Evolutionary conservation across 2,329 filamentous ascomycete genomes (phyloP).

Genomic region (Trichoderma guizhouense): DNA sequence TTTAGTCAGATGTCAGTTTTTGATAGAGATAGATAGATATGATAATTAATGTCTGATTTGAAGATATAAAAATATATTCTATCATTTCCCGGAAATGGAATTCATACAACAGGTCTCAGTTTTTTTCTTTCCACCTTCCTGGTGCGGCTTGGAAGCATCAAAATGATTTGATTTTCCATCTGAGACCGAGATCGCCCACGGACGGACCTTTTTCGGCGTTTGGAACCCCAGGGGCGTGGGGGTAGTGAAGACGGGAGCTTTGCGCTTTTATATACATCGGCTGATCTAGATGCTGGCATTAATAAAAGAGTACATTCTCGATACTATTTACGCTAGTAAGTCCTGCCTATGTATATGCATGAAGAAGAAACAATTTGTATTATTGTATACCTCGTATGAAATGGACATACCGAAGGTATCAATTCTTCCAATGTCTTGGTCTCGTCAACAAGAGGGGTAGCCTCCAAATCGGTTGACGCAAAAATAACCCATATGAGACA

Average conservation of each 20-base stretch:
- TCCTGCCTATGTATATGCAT: background rate
- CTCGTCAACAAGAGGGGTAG: background rate
- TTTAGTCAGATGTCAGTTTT: background rate
- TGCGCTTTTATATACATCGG: background rate
- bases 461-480: background rate
- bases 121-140: background rate
- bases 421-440: background rate
- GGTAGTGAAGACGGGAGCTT: background rate
- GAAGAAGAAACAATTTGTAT: background rate
- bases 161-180: slow-evolving; percentile 2
- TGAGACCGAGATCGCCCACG: background rate
- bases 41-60: too few relatives aligned
- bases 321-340: background rate
- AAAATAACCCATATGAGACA: background rate
- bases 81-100: background rate
- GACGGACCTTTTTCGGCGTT: background rate
- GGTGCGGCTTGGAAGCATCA: background rate
- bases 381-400: background rate
- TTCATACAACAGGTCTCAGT: too few relatives aligned
- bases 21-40: background rate
- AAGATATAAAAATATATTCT: too few relatives aligned
- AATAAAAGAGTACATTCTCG: background rate
- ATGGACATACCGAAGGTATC: background rate
- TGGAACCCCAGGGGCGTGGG: background rate
- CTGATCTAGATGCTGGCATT: background rate